A percentile compares a stretch with the other conserved stretches of the same genome.
Evolutionary conservation across 1,284 basidiomycete species (phyloP).

Genomic region (Vanrija humicola): DNA sequence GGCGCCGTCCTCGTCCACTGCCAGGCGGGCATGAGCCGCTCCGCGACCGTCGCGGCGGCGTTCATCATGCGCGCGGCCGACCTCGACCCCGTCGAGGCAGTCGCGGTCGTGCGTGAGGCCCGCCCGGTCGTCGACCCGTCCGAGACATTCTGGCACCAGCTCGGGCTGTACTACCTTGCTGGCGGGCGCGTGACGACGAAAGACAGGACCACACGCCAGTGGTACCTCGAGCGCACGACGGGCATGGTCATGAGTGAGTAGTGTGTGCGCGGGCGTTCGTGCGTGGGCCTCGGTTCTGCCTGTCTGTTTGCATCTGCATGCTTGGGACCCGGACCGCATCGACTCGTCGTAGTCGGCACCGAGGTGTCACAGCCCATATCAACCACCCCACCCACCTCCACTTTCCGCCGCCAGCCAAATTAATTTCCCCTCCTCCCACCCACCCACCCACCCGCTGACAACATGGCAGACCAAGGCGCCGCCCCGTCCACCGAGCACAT

Average conservation of each 20-base stretch:
- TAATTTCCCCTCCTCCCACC: background rate
- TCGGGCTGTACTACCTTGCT: conserved; percentile 69
- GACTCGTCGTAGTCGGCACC: background rate
- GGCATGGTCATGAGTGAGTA: conserved; percentile 68
- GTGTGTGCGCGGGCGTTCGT: background rate
- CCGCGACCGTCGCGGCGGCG: conserved; percentile 73
- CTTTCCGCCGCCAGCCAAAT: background rate
- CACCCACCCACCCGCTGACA: background rate
- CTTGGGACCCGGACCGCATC: background rate
- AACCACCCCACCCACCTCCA: conserved; percentile 1
- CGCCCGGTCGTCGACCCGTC: conserved; percentile 71
- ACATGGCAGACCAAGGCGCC: conserved; percentile 59
- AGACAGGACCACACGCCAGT: conserved; percentile 69
- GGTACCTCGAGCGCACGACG: conserved; percentile 70
- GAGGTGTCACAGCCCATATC: background rate
- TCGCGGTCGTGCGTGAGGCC: conserved; percentile 62
- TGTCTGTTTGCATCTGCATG: no score
- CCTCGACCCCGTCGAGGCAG: conserved; percentile 62
- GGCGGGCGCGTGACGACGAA: conserved; percentile 64
- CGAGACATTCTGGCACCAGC: conserved; percentile 68
- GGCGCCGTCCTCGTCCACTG: conserved; percentile 80
- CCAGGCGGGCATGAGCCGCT: conserved; percentile 77
- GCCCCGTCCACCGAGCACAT: conserved; percentile 65
- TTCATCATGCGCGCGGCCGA: conserved; percentile 73
- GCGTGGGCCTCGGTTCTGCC: background rate